Conservation (phyloP, 129 eudicot species). For the Flaveria robusta region DNA sequence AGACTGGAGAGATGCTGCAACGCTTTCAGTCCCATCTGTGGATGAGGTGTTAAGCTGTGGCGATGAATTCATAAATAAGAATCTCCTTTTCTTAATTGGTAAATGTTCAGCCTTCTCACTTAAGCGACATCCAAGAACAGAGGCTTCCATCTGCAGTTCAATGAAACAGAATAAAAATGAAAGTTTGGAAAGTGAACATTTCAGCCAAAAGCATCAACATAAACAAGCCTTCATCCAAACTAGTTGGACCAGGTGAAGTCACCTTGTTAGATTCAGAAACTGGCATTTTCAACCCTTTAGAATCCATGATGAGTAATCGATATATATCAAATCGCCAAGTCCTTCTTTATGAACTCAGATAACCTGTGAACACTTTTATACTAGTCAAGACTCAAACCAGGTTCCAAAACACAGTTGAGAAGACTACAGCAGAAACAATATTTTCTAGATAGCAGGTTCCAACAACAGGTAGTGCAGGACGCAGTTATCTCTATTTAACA, state of each 20-base stretch:
- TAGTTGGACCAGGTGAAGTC: slow-evolving; percentile 7
- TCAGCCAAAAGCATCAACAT: background rate
- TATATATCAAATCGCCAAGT: background rate
- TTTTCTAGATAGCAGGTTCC: background rate
- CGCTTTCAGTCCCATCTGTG: slow-evolving; percentile 15
- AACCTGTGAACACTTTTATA: slow-evolving; percentile 20
- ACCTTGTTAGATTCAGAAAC: slow-evolving; percentile 39
- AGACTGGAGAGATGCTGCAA: background rate
- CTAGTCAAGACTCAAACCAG: background rate
- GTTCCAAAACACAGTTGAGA: slow-evolving; percentile 20
- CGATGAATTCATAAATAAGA: slow-evolving; percentile 28
- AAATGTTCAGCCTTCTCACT: slow-evolving; percentile 36
- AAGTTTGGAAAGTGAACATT: background rate
- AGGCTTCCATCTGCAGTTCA: slow-evolving; percentile 32
- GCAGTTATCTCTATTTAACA: background rate
- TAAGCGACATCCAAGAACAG: slow-evolving; percentile 28
- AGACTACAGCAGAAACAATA: slow-evolving; percentile 2
- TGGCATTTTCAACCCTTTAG: slow-evolving; percentile 15
- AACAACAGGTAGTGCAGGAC: background rate
- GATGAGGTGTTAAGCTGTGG: slow-evolving; percentile 22
- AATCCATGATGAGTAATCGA: slow-evolving; percentile 12
- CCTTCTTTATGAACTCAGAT: slow-evolving; percentile 25
- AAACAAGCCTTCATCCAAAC: slow-evolving; percentile 14
- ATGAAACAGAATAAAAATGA: background rate
- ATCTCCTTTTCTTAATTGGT: slow-evolving; percentile 50